Conservation (phyloP, 2,329 filamentous ascomycete species). For the Fusarium mangiferae region DNA sequence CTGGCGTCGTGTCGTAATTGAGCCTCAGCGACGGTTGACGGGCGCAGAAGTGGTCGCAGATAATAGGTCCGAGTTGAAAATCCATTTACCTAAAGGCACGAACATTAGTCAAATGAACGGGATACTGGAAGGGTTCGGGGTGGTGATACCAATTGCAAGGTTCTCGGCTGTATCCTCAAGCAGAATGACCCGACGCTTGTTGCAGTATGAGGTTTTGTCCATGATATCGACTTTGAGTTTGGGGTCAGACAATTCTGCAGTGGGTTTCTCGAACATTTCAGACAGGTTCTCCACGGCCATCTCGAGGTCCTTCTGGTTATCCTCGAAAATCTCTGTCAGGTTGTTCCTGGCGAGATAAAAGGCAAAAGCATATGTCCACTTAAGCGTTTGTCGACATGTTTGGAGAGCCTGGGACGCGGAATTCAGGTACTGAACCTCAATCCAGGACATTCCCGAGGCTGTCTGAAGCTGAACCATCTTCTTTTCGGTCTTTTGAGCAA, state of each 20-base stretch:
- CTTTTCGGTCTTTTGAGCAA: conserved; percentile 95
- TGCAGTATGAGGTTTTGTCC: conserved; percentile 98
- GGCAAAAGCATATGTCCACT: conserved; percentile 99
- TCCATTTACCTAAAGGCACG: conserved; percentile 55
- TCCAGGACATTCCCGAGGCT: conserved; percentile 96
- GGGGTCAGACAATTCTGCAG: conserved; percentile 82
- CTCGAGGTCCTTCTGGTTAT: conserved; percentile 98
- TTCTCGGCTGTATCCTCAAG: conserved; percentile 94
- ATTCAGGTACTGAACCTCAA: conserved; percentile 97
- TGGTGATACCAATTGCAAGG: conserved; percentile 76
- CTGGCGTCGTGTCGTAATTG: neutral
- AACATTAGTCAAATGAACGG: conserved; percentile 39
- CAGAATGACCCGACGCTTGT: conserved; percentile 87
- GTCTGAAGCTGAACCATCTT: conserved; percentile 98
- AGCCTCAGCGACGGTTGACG: conserved; percentile 35
- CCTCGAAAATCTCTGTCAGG: conserved; percentile 95
- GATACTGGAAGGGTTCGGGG: neutral
- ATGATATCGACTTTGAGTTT: conserved; percentile 98
- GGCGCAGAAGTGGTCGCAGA: conserved; percentile 35
- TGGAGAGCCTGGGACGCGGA: conserved; percentile 93
- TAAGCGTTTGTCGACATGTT: conserved; percentile 96
- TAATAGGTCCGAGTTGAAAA: conserved; percentile 53
- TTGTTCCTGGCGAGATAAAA: conserved; percentile 98
- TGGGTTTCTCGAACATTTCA: conserved; percentile 99
- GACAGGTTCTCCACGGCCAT: conserved; percentile 96